A percentile compares a stretch with the other conserved stretches of the same genome.
phyloP scores from a whole-genome alignment of 2,329 filamentous ascomycete genomes.

The Seiridium unicorne region DNA sequence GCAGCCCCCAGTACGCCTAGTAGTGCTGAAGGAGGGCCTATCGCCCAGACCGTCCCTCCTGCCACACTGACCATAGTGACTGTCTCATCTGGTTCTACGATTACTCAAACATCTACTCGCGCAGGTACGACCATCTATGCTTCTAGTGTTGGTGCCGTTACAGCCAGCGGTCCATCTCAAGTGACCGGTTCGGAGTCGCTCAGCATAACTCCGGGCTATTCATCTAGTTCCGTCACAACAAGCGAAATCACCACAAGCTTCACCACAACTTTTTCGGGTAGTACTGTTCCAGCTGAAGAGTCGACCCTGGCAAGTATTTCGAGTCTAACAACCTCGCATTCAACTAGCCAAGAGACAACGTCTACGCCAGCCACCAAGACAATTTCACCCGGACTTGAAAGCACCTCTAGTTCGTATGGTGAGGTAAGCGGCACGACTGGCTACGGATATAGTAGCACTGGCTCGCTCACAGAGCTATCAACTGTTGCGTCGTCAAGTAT shows the following conservation, averaged over 20 bases:
- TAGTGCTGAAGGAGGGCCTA: neutral
- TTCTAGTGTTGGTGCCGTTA: constrained; percentile 19
- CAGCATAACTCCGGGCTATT: too few relatives aligned
- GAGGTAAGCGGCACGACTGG: neutral
- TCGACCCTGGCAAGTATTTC: too few relatives aligned
- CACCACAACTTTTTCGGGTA: too few relatives aligned
- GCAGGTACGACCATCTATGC: constrained; percentile 18
- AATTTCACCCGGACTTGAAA: neutral
- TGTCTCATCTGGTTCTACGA: constrained; percentile 13
- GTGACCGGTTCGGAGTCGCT: too few relatives aligned
- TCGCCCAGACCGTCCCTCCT: neutral
- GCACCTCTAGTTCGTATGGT: neutral
- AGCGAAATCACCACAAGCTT: too few relatives aligned
- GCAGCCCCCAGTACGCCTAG: neutral
- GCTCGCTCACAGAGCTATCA: neutral
- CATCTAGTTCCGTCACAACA: too few relatives aligned
- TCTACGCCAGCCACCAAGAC: too few relatives aligned
- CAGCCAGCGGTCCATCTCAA: constrained; percentile 6
- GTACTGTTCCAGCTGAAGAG: too few relatives aligned
- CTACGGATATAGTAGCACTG: neutral
- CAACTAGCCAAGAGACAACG: too few relatives aligned
- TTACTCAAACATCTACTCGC: constrained; percentile 18
- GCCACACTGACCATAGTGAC: constrained; percentile 15
- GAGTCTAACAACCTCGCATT: too few relatives aligned
- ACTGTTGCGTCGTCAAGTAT: neutral